phyloP scores from a whole-genome alignment of 2,329 filamentous ascomycete genomes.

The Neodidymelliopsis sp. region DNA sequence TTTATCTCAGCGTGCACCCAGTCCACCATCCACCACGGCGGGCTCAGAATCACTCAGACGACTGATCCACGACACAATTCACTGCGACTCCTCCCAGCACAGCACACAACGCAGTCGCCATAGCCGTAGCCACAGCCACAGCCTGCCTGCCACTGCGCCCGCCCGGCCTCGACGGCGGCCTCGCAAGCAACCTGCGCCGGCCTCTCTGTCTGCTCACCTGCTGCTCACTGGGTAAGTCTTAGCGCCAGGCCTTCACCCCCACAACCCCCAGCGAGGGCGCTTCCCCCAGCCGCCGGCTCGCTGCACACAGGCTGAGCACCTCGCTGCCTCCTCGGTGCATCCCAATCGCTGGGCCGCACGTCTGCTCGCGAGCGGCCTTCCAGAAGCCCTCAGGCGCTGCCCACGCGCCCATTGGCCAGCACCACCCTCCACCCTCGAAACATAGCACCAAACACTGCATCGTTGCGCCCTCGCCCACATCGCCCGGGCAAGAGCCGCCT shows the following conservation, averaged over 20 bases:
- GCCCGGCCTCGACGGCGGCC: slow-evolving; percentile 17
- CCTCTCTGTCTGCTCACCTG: slow-evolving; percentile 9
- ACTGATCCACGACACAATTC: slow-evolving; percentile 2
- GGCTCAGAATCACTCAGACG: too few species aligned
- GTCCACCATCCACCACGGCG: slow-evolving; percentile 24
- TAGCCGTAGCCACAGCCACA: slow-evolving; percentile 12
- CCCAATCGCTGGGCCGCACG: slow-evolving; percentile 34
- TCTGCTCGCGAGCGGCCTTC: slow-evolving; percentile 22
- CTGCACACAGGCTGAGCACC: slow-evolving; percentile 40
- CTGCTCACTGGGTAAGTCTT: slow-evolving; percentile 48
- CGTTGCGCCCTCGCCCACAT: slow-evolving; percentile 21
- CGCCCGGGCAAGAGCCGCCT: slow-evolving; percentile 25
- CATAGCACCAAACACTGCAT: slow-evolving; percentile 29
- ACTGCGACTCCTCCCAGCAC: slow-evolving; percentile 9
- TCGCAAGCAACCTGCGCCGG: slow-evolving; percentile 24
- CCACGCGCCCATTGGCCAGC: slow-evolving; percentile 38
- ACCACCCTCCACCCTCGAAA: slow-evolving; percentile 12
- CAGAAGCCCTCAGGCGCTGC: slow-evolving; percentile 36
- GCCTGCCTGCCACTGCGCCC: slow-evolving; percentile 16
- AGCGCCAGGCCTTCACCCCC: slow-evolving; percentile 42
- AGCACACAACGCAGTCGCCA: slow-evolving; percentile 14
- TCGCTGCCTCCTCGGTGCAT: slow-evolving; percentile 24
- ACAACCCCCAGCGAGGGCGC: slow-evolving; percentile 40
- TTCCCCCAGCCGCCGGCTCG: slow-evolving; percentile 43
- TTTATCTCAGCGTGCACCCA: slow-evolving; percentile 16